Base-by-base conservation (phyloP, 441 rosid genomes). In the California macrophylla region DNA sequence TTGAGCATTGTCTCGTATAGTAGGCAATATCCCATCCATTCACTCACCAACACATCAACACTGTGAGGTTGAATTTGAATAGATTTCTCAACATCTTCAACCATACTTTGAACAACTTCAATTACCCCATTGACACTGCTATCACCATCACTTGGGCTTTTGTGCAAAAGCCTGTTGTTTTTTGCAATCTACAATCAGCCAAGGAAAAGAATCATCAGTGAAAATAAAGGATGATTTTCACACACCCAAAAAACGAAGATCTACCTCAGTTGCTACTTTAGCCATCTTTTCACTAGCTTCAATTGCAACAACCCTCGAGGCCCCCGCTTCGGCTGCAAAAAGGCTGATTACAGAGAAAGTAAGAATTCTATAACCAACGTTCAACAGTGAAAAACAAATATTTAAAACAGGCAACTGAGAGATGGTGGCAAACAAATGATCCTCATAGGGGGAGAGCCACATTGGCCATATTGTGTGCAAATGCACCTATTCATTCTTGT, bases 11-110 rank as follows among this genome's bases (percentile, higher is more conserved):
- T 78, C 85, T 93, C 98, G 3, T 89, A 91, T 3, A 93, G 84
- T 67, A 93, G 78, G 85, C 98, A 91, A 72, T 93, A 93, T 72
- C 98, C 97, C 98, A 93, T 93, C 98, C 98, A 93, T 76, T 93
- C 98, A 71, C 97, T 93, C 75, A 91, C 80, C 71, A 91, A 76
- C 61, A 91, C 83, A 80, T 93, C 97, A 40, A 93, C 80, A 66
- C 87, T 86, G n/a, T 83, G 88, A n/a, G 89, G 92, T 81, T 89
- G 86, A 56, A 93, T 86, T 74, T 82, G 67, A 66, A 85, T 64
- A 56, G 80, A 74, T 62, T 84, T 84, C 34, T 84, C 93, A 38
- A 93, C 78, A 76, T 87, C 89, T 78, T 93, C 97, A 77, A 89
- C 93, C 98, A 93, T 93, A 21, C 89, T 72, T 66, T 88, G 82